Conservation (phyloP, 805 yeast genomes). For the Diddensiella transvaalensis region DNA sequence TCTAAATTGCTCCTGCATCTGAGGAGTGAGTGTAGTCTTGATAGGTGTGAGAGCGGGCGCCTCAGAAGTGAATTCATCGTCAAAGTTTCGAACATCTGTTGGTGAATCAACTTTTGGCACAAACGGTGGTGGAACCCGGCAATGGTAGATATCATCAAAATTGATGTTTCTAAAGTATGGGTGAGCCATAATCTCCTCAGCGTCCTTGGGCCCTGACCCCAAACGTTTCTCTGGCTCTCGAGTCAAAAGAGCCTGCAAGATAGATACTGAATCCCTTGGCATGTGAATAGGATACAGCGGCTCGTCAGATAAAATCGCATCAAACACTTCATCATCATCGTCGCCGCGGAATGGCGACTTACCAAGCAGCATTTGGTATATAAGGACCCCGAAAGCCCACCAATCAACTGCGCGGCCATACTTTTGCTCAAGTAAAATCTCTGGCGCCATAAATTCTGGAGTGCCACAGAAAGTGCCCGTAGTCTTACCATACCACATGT, state of each 20-base stretch:
- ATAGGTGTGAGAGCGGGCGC: conserved; percentile 95
- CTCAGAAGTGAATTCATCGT: conserved; percentile 90
- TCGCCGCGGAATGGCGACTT: conserved; percentile 98
- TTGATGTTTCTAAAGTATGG: conserved; percentile 87
- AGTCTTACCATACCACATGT: conserved; percentile 78
- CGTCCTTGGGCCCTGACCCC: conserved; percentile 86
- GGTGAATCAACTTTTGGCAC: conserved; percentile 83
- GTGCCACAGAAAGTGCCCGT: conserved; percentile 98
- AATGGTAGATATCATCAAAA: conserved; percentile 76
- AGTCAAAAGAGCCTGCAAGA: conserved; percentile 83
- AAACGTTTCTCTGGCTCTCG: conserved; percentile 82
- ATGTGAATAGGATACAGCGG: conserved; percentile 95
- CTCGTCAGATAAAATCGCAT: conserved; percentile 93
- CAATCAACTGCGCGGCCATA: conserved; percentile 96
- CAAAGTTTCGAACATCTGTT: conserved; percentile 89
- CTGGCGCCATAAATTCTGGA: conserved; percentile 99
- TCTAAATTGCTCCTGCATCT: conserved; percentile 93
- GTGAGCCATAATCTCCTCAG: conserved; percentile 91
- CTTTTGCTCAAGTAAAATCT: conserved; percentile 85
- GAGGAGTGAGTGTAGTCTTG: conserved; percentile 76
- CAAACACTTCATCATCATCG: conserved; percentile 94
- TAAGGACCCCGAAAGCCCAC: conserved; percentile 99
- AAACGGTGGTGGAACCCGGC: conserved; percentile 81
- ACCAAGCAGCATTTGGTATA: conserved; percentile 94
- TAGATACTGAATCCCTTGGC: conserved; percentile 95